Conservation (phyloP, 2,329 filamentous ascomycete species). For the Nothophoma quercina region DNA sequence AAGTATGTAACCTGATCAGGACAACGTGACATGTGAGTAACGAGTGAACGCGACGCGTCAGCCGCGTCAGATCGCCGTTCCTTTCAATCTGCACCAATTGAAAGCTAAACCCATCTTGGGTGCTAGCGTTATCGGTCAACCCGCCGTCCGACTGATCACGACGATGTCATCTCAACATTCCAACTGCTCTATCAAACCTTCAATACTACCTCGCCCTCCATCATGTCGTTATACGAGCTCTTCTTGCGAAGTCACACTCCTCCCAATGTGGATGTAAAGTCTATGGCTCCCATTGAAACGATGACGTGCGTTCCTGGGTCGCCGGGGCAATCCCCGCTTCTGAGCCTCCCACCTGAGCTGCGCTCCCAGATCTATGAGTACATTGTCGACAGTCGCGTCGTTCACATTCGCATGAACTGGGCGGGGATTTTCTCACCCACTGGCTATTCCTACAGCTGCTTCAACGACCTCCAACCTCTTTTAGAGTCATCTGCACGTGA, state of each 20-base stretch:
- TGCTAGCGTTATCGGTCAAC: background rate
- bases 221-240: background rate
- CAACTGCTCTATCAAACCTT: no score
- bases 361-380: conserved; percentile 24
- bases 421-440: conserved; percentile 13
- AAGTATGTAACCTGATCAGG: no score
- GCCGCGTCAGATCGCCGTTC: background rate
- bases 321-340: conserved; percentile 7
- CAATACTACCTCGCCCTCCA: background rate
- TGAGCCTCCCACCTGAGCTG: conserved; percentile 22
- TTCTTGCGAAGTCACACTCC: background rate
- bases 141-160: background rate
- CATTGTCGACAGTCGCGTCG: conserved; percentile 15
- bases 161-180: background rate
- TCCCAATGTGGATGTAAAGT: background rate
- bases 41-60: background rate
- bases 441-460: conserved; percentile 18
- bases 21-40: no score
- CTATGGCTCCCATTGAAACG: background rate
- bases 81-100: background rate
- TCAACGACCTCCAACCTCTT: conserved; percentile 13
- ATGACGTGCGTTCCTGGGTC: background rate
- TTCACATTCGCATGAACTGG: conserved; percentile 19
- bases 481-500: conserved; percentile 7
- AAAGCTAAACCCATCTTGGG: background rate